These are phyloP conservation scores for Saprolegnia diclina DNA, from an alignment of 352 stramenopile genomes.

Conservation along the genomic window DNA sequence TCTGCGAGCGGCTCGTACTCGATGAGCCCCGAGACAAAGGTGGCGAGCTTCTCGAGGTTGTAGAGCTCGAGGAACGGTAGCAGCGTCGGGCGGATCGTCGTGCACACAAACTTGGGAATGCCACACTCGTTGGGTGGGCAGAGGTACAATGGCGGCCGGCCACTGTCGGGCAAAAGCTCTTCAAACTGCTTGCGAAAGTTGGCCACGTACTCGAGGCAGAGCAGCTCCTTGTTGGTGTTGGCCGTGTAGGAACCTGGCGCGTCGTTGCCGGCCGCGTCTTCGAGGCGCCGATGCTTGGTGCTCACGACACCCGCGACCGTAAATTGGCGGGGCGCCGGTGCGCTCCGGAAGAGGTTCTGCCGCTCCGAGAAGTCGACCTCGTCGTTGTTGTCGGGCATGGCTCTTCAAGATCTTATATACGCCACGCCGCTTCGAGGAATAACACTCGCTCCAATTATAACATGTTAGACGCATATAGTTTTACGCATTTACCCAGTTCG, in stretches of 20 bases:
- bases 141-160: constrained; percentile 74
- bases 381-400: background rate
- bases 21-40: constrained; percentile 88
- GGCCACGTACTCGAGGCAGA: constrained; percentile 92
- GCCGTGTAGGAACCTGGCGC: constrained; percentile 30
- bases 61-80: constrained; percentile 90
- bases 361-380: constrained; percentile 20
- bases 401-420: no score
- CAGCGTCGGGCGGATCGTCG: constrained; percentile 88
- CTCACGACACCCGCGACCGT: constrained; percentile 70
- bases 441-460: no score
- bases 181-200: constrained; percentile 89
- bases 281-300: constrained; percentile 69
- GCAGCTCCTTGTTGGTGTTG: constrained; percentile 86
- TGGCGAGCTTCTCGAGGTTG: constrained; percentile 71
- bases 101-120: constrained; percentile 92
- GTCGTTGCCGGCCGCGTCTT: constrained; percentile 41
- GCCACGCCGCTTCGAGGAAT: no score
- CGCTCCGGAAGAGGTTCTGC: background rate
- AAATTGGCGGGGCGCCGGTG: constrained; percentile 42
- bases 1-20: constrained; percentile 92
- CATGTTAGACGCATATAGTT: no score
- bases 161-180: constrained; percentile 55
- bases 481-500: no score
- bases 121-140: constrained; percentile 88